Percentiles rank a stretch among this genome's conserved stretches.
Conservation (phyloP, 371 early-diverging fungal genomes). For the Zancudomyces culisetae region DNA sequence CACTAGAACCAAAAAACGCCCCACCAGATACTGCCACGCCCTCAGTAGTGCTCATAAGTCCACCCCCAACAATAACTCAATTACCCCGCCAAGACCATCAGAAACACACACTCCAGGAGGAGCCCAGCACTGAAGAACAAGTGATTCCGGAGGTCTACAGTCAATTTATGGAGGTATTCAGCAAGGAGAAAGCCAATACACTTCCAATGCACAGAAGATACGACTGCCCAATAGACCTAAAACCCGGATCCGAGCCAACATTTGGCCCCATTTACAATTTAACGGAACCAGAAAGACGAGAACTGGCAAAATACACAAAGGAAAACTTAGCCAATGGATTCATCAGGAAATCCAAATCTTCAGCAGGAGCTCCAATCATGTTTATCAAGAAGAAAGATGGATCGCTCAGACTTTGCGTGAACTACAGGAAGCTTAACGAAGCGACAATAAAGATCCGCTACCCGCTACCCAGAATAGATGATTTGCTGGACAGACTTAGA, state of each 20-base stretch:
- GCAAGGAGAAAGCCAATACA: not conserved
- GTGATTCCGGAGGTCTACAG: not conserved
- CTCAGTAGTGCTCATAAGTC: too few relatives aligned
- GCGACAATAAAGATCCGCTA: slow-evolving; percentile 21
- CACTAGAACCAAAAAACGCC: not conserved
- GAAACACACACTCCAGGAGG: not conserved
- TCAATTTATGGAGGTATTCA: not conserved
- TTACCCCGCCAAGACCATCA: not conserved
- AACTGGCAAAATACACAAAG: slow-evolving; percentile 1
- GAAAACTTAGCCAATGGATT: slow-evolving; percentile 6
- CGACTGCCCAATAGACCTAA: slow-evolving; percentile 5
- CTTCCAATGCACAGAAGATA: slow-evolving; percentile 3
- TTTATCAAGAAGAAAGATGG: slow-evolving; percentile 35
- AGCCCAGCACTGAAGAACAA: not conserved
- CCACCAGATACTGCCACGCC: not conserved
- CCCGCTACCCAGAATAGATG: slow-evolving; percentile 28
- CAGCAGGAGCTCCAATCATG: slow-evolving; percentile 28
- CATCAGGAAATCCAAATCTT: slow-evolving; percentile 11
- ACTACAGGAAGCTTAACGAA: slow-evolving; percentile 29
- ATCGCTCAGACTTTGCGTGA: slow-evolving; percentile 21
- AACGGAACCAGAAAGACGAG: slow-evolving; percentile 1
- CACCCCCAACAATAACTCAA: not conserved
- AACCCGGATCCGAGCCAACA: not conserved
- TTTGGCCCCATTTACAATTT: slow-evolving; percentile 5
- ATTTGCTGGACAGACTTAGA: slow-evolving; percentile 20